phyloP scores from a whole-genome alignment of 805 yeast genomes.

The Wickerhamomyces chambardii region DNA sequence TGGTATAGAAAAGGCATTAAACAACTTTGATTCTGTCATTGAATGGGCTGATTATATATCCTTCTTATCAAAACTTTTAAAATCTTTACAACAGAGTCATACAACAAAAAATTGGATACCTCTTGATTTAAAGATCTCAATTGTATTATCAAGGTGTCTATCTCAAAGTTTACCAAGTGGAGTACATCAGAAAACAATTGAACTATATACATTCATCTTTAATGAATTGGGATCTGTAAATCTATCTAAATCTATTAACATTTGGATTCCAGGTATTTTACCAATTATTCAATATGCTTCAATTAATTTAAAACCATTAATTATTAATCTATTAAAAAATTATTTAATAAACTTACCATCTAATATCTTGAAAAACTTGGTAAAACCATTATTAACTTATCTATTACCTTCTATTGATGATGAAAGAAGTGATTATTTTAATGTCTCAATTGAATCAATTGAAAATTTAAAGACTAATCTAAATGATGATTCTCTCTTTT shows the following conservation, averaged over 20 bases:
- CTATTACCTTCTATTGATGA: slow-evolving; percentile 88
- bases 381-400: slow-evolving; percentile 66
- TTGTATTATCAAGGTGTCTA: slow-evolving; percentile 68
- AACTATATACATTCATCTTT: slow-evolving; percentile 67
- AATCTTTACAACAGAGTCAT: slow-evolving; percentile 49
- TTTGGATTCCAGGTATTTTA: slow-evolving; percentile 91
- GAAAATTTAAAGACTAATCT: slow-evolving; percentile 49
- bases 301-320: slow-evolving; percentile 75
- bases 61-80: slow-evolving; percentile 69
- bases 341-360: slow-evolving; percentile 47
- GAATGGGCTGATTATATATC: slow-evolving; percentile 99
- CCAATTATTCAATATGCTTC: slow-evolving; percentile 87
- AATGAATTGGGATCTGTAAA: slow-evolving; percentile 46
- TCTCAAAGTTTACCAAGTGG: slow-evolving; percentile 86
- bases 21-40: slow-evolving; percentile 68
- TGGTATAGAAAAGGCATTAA: slow-evolving; percentile 66
- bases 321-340: slow-evolving; percentile 52
- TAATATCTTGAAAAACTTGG: slow-evolving; percentile 37
- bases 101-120: slow-evolving; percentile 52
- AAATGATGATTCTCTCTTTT: slow-evolving; percentile 65
- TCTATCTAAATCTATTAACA: slow-evolving; percentile 43
- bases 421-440: slow-evolving; percentile 78
- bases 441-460: slow-evolving; percentile 47
- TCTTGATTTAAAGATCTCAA: slow-evolving; percentile 53
- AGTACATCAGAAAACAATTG: slow-evolving; percentile 84